phyloP scores from a whole-genome alignment of 164 flowering plant genomes.

The Cinnamomum chago region DNA sequence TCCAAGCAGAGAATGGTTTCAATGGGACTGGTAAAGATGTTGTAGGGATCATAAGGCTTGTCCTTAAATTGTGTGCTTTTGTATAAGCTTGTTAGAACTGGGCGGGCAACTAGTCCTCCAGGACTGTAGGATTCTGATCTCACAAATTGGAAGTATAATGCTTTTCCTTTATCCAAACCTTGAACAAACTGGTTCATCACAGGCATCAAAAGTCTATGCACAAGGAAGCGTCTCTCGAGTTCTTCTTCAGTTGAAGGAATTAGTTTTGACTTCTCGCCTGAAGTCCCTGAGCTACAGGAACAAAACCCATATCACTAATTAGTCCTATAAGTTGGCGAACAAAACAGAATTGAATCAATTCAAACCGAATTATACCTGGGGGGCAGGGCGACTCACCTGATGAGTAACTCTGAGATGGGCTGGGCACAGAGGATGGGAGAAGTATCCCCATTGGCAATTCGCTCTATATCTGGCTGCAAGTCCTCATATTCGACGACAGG shows the following conservation, averaged over 20 bases:
- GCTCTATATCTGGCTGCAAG: conserved; percentile 55
- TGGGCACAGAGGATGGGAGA: conserved; percentile 63
- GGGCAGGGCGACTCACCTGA: conserved; percentile 41
- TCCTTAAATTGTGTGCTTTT: no score
- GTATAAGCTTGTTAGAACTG: no score
- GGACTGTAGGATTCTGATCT: no score
- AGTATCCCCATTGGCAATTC: conserved; percentile 79
- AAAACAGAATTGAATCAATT: not conserved
- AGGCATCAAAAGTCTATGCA: conserved; percentile 84
- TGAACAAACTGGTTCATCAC: conserved; percentile 87
- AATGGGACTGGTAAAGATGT: no score
- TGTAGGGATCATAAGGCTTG: no score
- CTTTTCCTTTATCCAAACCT: conserved; percentile 71
- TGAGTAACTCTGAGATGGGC: conserved; percentile 85
- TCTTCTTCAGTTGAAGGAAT: conserved; percentile 94
- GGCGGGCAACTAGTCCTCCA: no score
- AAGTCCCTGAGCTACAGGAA: conserved; percentile 78
- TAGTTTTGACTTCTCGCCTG: conserved; percentile 87
- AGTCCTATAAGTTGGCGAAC: not conserved
- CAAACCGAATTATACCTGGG: not conserved
- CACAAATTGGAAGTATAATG: conserved; percentile 87
- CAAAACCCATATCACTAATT: not conserved
- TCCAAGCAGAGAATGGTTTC: no score
- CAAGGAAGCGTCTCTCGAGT: conserved; percentile 56
- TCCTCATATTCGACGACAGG: conserved; percentile 81